Base-by-base conservation (phyloP, 768 basidiomycete species). In the Baorangia bicolor region DNA sequence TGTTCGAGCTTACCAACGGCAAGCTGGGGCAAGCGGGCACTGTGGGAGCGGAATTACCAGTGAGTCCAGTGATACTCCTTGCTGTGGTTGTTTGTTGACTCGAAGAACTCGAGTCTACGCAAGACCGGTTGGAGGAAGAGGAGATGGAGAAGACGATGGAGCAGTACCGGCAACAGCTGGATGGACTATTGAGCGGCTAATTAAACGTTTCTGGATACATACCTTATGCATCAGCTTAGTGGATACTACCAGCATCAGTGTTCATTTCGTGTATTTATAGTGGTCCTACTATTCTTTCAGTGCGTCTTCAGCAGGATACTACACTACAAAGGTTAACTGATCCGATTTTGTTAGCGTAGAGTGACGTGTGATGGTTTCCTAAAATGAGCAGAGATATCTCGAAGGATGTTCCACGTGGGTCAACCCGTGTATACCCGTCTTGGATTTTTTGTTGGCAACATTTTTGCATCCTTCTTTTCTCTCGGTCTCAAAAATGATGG, bases 1-100 rank as follows among this genome's bases (percentile, higher is more conserved):
- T 99, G 37, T 98, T 88, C 64, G 94, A 98, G 53, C 79, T 99
- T 56, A 99, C 97, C 10, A 87, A 98, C 59, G 97, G 95, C 51
- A 96, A 96, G 74, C 78, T 97, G n/a, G 94, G 94, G 7, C 83
- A 89, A 68, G 90, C 85, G 41, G 92, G 91, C 13, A 70, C 81
- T 25, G 91, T 88, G 47, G 81, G 80, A 35, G 82, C 78, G 31
- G 88, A 86, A 47, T 68, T 90, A 61, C 94, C 92, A 37, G 94
- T 95, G 71, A 68, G 90, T 77, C 20, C 48, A 44, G 6, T 2
- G 34, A 28, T 59, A 42, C 51, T 41, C 11, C 21, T 2, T 38
- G 31, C 27, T 44, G 42, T 23, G 8, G 14, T 58, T 52, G 47
- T 57, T 4, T 37, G 41, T 28, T 64, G 38, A 59, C 58, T 48